A percentile compares a stretch with the other conserved stretches of the same genome.
Conservation (phyloP, 2,329 filamentous ascomycete species). For the Lizonia empirigonia region DNA sequence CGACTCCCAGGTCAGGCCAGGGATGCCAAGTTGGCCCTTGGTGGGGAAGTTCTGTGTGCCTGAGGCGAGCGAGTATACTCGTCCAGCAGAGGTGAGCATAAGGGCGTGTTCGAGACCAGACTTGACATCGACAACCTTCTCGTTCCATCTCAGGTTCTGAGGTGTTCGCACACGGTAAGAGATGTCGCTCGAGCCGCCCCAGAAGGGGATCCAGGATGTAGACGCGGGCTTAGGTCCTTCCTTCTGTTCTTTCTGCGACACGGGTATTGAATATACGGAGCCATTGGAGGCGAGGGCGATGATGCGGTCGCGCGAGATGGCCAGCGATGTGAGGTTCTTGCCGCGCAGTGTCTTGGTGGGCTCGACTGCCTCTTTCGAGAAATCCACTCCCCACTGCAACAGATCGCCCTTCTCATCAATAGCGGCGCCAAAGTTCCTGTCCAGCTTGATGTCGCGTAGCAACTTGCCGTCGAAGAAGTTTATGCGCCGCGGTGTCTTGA, state of each 20-base stretch:
- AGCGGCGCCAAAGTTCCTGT: slow-evolving; percentile 80
- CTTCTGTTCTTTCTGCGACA: slow-evolving; percentile 73
- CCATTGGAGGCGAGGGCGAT: slow-evolving; percentile 77
- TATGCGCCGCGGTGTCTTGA: slow-evolving; percentile 82
- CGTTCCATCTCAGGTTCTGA: slow-evolving; percentile 66
- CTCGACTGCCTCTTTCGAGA: slow-evolving; percentile 65
- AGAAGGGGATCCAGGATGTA: slow-evolving; percentile 75
- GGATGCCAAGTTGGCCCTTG: slow-evolving; percentile 84
- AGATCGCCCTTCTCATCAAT: slow-evolving; percentile 87
- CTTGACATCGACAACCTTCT: slow-evolving; percentile 74
- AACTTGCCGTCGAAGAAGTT: slow-evolving; percentile 82
- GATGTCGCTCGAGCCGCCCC: slow-evolving; percentile 64
- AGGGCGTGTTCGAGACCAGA: slow-evolving; percentile 86
- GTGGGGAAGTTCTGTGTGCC: slow-evolving; percentile 78
- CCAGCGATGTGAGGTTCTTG: slow-evolving; percentile 77
- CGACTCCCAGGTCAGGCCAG: slow-evolving; percentile 79
- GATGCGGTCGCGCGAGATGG: slow-evolving; percentile 81
- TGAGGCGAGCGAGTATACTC: slow-evolving; percentile 86
- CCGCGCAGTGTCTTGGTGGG: slow-evolving; percentile 77
- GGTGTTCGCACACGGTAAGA: slow-evolving; percentile 78
- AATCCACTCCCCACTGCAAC: slow-evolving; percentile 87
- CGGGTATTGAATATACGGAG: slow-evolving; percentile 82
- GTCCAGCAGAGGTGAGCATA: slow-evolving; percentile 80
- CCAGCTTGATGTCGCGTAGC: slow-evolving; percentile 85
- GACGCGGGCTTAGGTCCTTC: slow-evolving; percentile 68